Evolutionary conservation across 192 early-diverging fungal species (phyloP), one percentile per base, ranked within the genome.

Genomic region (Coemansia sp.): DNA sequence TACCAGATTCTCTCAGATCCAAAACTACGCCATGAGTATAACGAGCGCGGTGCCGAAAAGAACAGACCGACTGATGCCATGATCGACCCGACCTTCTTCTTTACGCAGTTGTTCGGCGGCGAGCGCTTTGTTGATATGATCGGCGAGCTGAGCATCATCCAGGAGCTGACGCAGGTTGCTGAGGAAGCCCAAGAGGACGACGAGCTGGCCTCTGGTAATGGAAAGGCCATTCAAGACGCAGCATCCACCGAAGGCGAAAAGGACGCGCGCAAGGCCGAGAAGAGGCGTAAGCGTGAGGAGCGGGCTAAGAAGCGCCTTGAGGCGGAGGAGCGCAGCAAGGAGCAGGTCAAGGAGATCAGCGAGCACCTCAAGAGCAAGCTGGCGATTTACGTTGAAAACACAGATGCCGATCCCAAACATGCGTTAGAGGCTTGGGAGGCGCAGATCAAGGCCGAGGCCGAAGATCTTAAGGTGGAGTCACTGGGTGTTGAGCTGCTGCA

Each of bases 71-170:
- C 88, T 18, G 87, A 87, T 49, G 82, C 83, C n/a, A 82, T 87
- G 84, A 87, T 93, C 41, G 94, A 99, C 64, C 93, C 97, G 18
- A 87, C 90, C 51, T 91, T 92, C 57, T 98, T 99, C 83, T 99
- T 99, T 78, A 90, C 85, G 66, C 88, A 94, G 82, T 90, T 93
- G 53, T 99, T 99, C 84, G 97, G 97, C 56, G 95, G 95, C 31
- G 97, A 98, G 69, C 89, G 92, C 52, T 99, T 99, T 83, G 86
- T 90, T n/a, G 90, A 93, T 74, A 90, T 98, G 73, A 96, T 99
- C 78, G 97, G 97, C 28, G 97, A 98, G 68, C 93, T 99, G 56
- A 94, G 92, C 19, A 95, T 99, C 65, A 94, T 93, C 30, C 82
- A 88, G 52, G 95, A 98, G 62, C 94, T 99, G 78, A 87, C 86